Percentiles rank a stretch among this genome's conserved stretches.
These are phyloP conservation scores for Ciborinia camelliae DNA, from an alignment of 2,329 filamentous ascomycete genomes.

Conservation along the genomic window DNA sequence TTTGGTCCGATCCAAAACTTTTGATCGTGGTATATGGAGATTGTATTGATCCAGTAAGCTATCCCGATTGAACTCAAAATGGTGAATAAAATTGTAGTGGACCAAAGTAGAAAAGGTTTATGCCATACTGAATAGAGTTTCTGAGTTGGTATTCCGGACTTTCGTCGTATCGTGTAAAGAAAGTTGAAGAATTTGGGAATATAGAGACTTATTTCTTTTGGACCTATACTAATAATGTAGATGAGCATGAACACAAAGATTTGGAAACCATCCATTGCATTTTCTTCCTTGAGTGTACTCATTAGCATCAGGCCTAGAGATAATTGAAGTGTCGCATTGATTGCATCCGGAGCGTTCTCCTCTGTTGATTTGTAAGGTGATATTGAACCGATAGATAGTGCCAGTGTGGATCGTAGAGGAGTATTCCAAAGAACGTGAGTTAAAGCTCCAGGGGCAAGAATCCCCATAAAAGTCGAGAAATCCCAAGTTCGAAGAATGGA, in stretches of 20 bases:
- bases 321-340: conserved; percentile 30
- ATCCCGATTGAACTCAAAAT: conserved; percentile 26
- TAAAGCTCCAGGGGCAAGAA: conserved; percentile 27
- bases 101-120: conserved; percentile 25
- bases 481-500: conserved; percentile 26
- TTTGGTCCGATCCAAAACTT: conserved; percentile 26
- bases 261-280: conserved; percentile 32
- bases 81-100: conserved; percentile 27
- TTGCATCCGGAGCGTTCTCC: conserved; percentile 27
- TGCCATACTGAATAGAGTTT: conserved; percentile 29
- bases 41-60: conserved; percentile 31
- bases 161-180: conserved; percentile 24
- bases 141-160: conserved; percentile 16
- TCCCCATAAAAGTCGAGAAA: conserved; percentile 22
- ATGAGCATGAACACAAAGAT: conserved; percentile 29
- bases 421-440: conserved; percentile 30
- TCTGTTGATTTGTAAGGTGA: conserved; percentile 29
- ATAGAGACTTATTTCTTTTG: conserved; percentile 33
- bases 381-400: conserved; percentile 26
- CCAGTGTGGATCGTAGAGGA: conserved; percentile 30
- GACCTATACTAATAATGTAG: conserved; percentile 30
- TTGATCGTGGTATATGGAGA: conserved; percentile 27
- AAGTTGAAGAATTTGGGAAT: conserved; percentile 29
- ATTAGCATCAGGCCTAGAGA: conserved; percentile 23
- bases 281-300: conserved; percentile 23